Conservation (phyloP, 2,329 filamentous ascomycete species). For the Fusarium brevicatenulatum region DNA sequence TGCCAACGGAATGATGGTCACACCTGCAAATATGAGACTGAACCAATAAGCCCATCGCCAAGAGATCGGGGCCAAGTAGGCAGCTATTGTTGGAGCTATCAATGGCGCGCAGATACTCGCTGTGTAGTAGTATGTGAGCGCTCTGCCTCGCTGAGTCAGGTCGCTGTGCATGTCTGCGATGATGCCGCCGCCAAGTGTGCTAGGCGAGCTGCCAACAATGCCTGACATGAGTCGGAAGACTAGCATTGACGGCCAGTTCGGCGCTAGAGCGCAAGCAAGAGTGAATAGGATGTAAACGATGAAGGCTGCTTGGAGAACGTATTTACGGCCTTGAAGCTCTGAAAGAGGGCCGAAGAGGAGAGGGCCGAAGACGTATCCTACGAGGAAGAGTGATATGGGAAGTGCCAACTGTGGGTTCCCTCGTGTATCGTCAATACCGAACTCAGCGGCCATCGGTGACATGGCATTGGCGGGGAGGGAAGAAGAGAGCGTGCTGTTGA, state of each 20-base stretch:
- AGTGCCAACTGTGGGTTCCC: constrained; percentile 8
- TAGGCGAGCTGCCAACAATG: constrained; percentile 52
- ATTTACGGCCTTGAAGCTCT: constrained; percentile 53
- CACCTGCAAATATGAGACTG: constrained; percentile 42
- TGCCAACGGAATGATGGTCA: constrained; percentile 39
- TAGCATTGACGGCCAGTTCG: constrained; percentile 54
- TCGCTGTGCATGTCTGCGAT: constrained; percentile 58
- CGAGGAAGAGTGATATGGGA: neutral
- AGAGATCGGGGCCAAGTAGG: constrained; percentile 50
- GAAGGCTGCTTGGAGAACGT: constrained; percentile 61
- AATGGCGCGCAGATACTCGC: constrained; percentile 53
- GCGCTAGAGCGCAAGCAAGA: constrained; percentile 54
- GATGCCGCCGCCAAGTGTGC: constrained; percentile 56
- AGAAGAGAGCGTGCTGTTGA: constrained; percentile 8
- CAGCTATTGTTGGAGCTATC: constrained; percentile 56
- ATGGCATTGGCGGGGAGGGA: constrained; percentile 12
- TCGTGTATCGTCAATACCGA: neutral
- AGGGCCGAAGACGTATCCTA: constrained; percentile 47
- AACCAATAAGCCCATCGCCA: constrained; percentile 59
- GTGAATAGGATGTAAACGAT: constrained; percentile 52
- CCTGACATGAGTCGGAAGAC: constrained; percentile 56
- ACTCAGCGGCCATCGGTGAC: neutral
- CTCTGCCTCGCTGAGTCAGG: constrained; percentile 45
- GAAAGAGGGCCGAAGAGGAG: constrained; percentile 54
- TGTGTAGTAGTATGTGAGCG: constrained; percentile 50